A percentile compares a stretch with the other conserved stretches of the same genome.
phyloP scores from a whole-genome alignment of 345 rosid genomes.

The Eutrema yunnanense region DNA sequence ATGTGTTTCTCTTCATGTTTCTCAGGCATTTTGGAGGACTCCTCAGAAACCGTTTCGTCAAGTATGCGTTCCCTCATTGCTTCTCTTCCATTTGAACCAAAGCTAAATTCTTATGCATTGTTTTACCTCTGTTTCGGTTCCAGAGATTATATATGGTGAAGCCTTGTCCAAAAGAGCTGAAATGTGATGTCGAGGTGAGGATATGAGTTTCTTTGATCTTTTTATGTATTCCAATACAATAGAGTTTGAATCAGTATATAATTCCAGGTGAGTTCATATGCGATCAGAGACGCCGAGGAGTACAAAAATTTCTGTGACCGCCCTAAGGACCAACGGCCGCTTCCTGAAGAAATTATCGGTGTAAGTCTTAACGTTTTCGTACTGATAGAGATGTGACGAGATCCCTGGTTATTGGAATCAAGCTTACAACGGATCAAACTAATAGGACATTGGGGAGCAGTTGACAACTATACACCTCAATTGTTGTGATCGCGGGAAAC shows the following conservation, averaged over 20 bases:
- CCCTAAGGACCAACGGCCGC: constrained; percentile 75
- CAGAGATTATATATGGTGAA: constrained; percentile 88
- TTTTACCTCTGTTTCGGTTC: constrained; percentile 1
- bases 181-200: constrained; percentile 88
- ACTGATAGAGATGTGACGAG: not conserved
- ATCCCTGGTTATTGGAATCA: not conserved
- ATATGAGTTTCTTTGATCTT: constrained; percentile 28
- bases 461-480: constrained; percentile 66
- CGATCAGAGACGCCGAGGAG: constrained; percentile 81
- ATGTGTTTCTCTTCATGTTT: not conserved
- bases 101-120: not conserved
- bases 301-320: constrained; percentile 88
- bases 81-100: not conserved
- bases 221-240: not conserved
- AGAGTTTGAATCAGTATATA: not conserved
- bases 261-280: constrained; percentile 60
- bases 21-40: constrained; percentile 85
- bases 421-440: not conserved
- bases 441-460: constrained; percentile 69
- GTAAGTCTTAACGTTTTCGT: not conserved
- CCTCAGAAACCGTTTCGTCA: constrained; percentile 91
- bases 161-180: constrained; percentile 87
- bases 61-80: constrained; percentile 33
- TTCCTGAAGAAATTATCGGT: constrained; percentile 82
- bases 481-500: constrained; percentile 71